These are phyloP conservation scores for Phytopythium delawarense DNA, from an alignment of 352 stramenopile genomes.

Conservation along the genomic window DNA sequence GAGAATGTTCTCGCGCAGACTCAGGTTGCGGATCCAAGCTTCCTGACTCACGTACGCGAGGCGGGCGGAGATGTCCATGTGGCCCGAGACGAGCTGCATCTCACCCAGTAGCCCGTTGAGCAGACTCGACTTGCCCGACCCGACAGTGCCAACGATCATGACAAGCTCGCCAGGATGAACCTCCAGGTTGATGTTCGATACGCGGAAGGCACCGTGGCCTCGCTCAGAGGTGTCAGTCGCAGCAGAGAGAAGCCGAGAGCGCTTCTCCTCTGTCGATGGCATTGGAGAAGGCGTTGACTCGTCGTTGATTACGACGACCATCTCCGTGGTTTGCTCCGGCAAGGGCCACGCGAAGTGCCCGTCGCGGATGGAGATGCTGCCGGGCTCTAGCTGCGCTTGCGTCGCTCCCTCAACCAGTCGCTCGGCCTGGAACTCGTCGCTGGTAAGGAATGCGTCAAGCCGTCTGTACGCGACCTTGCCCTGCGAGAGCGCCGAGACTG, in stretches of 20 bases:
- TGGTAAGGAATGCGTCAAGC: constrained; percentile 24
- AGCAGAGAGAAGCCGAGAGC: not conserved
- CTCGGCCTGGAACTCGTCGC: constrained; percentile 11
- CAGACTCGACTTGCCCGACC: constrained; percentile 52
- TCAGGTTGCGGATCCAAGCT: constrained; percentile 35
- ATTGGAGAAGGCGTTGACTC: not conserved
- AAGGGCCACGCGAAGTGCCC: constrained; percentile 17
- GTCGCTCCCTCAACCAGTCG: not conserved
- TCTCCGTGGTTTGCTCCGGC: not conserved
- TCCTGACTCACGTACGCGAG: constrained; percentile 36
- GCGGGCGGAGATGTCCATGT: constrained; percentile 8
- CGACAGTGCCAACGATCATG: constrained; percentile 52
- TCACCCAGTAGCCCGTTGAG: constrained; percentile 46
- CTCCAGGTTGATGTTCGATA: constrained; percentile 42
- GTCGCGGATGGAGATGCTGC: constrained; percentile 13
- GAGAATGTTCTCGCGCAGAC: constrained; percentile 33
- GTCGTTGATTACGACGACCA: not conserved
- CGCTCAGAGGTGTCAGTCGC: constrained; percentile 1
- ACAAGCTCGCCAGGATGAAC: constrained; percentile 47
- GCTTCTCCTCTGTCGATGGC: not conserved
- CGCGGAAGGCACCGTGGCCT: constrained; percentile 15
- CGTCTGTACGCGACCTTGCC: constrained; percentile 25
- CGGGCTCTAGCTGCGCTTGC: not conserved
- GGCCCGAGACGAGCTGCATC: constrained; percentile 26
- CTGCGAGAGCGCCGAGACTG: constrained; percentile 21